A percentile compares a stretch with the other conserved stretches of the same genome.
These are phyloP conservation scores for Alternaria arbusti DNA, from an alignment of 2,329 filamentous ascomycete species.

Conservation along the genomic window DNA sequence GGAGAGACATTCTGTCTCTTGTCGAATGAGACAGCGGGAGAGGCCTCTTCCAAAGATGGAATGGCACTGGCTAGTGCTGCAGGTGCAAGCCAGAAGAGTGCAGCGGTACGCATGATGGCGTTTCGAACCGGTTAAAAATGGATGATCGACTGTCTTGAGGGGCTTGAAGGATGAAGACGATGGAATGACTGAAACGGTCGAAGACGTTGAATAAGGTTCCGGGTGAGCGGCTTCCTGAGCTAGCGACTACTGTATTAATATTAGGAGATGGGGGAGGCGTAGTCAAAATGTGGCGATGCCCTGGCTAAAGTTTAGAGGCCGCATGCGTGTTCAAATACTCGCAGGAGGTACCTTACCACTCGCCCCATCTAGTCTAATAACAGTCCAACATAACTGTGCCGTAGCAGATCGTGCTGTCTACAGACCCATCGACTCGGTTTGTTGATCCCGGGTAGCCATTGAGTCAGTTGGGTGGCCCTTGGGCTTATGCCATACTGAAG, in stretches of 20 bases:
- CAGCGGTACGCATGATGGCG: conserved; percentile 26
- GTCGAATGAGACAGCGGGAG: conserved; percentile 18
- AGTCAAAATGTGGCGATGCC: conserved; percentile 14
- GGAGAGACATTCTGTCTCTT: conserved; percentile 20
- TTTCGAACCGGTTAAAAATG: conserved; percentile 15
- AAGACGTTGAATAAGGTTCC: conserved; percentile 16
- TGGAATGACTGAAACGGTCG: conserved; percentile 3
- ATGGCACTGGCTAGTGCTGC: conserved; percentile 23
- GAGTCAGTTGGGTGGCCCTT: conserved; percentile 15
- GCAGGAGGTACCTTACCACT: conserved; percentile 2
- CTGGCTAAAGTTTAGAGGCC: conserved; percentile 9
- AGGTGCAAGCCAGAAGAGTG: conserved; percentile 25
- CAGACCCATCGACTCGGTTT: conserved; percentile 9
- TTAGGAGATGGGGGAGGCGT: conserved; percentile 7
- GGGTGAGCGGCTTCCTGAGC: conserved; percentile 8
- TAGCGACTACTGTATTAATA: conserved; percentile 14
- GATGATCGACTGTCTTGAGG: background rate
- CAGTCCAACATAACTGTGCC: background rate
- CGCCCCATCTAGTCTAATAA: conserved; percentile 8
- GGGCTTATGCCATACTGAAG: conserved; percentile 4
- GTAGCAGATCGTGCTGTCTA: background rate
- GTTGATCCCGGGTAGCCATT: conserved; percentile 13
- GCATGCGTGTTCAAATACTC: conserved; percentile 23
- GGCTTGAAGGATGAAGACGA: conserved; percentile 10
- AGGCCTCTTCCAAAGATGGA: conserved; percentile 12